phyloP scores from a whole-genome alignment of 2,329 filamentous ascomycete species.

The Bertia moriformis region DNA sequence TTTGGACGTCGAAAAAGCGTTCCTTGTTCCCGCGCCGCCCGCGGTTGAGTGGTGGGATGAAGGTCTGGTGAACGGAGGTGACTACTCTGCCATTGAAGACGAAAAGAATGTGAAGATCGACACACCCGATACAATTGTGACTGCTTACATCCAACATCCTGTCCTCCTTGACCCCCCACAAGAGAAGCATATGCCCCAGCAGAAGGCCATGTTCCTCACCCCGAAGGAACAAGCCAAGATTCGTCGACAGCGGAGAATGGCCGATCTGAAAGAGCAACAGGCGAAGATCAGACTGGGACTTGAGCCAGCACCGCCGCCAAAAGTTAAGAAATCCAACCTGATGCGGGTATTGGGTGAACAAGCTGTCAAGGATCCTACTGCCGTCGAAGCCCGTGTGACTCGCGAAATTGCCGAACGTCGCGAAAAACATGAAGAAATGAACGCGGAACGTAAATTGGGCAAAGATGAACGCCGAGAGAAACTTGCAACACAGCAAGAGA shows the following conservation, averaged over 20 bases:
- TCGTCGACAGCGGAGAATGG: constrained; percentile 77
- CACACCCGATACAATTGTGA: constrained; percentile 72
- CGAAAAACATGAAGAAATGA: constrained; percentile 61
- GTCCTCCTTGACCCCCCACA: constrained; percentile 82
- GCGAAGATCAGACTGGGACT: constrained; percentile 88
- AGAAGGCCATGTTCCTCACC: constrained; percentile 87
- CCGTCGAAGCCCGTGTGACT: constrained; percentile 87
- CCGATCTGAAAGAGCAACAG: constrained; percentile 87
- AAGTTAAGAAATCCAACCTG: constrained; percentile 92
- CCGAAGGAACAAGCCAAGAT: constrained; percentile 82
- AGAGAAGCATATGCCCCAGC: constrained; percentile 62
- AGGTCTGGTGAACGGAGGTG: constrained; percentile 49
- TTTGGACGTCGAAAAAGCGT: constrained; percentile 63
- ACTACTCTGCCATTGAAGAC: constrained; percentile 57
- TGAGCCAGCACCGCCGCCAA: constrained; percentile 78
- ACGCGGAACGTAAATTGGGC: constrained; percentile 74
- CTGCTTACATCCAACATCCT: constrained; percentile 82
- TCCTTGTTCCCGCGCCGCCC: constrained; percentile 69
- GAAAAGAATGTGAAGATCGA: constrained; percentile 57
- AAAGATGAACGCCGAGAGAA: constrained; percentile 82
- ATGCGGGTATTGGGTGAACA: constrained; percentile 93
- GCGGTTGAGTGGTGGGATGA: constrained; percentile 98
- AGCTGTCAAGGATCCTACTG: constrained; percentile 86
- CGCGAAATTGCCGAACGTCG: constrained; percentile 79
- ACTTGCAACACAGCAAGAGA: constrained; percentile 65